Percentiles rank a stretch among this genome's conserved stretches.
Evolutionary conservation across 345 rosid genomes (phyloP).

Genomic region (Capsella bursapastoris): DNA sequence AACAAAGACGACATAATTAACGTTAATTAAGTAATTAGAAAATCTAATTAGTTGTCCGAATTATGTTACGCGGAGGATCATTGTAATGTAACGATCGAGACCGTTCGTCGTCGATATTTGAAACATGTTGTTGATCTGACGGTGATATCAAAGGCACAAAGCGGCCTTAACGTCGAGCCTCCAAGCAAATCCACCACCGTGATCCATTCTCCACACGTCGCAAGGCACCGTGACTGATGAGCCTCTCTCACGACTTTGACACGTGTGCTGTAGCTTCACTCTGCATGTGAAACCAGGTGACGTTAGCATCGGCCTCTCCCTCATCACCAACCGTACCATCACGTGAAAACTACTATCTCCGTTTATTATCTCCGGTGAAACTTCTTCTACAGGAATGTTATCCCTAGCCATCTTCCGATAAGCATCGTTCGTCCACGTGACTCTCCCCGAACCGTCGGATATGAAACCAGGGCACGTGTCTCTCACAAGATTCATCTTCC

Average conservation of each 20-base stretch:
- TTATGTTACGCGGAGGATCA: constrained; percentile 13
- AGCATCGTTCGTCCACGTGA: constrained; percentile 76
- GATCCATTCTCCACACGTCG: constrained; percentile 81
- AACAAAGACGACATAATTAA: constrained; percentile 6
- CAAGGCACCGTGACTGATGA: constrained; percentile 68
- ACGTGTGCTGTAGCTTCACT: constrained; percentile 63
- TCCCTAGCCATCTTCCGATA: constrained; percentile 63
- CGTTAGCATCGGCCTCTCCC: constrained; percentile 46
- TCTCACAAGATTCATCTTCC: constrained; percentile 52
- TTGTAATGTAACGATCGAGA: neutral
- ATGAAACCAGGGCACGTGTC: constrained; percentile 89
- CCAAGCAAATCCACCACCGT: constrained; percentile 80
- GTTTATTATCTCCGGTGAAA: constrained; percentile 26
- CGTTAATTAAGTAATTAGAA: neutral
- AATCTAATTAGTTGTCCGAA: neutral
- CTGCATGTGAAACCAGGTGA: constrained; percentile 70
- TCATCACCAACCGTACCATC: constrained; percentile 71
- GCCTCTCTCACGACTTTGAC: constrained; percentile 53
- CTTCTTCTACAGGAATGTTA: constrained; percentile 34
- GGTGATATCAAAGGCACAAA: constrained; percentile 50
- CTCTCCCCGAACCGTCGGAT: constrained; percentile 69
- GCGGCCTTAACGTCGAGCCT: constrained; percentile 86
- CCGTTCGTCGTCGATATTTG: constrained; percentile 2
- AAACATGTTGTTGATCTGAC: neutral
- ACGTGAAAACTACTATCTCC: constrained; percentile 30